Evolutionary conservation across 2,329 filamentous ascomycete species (phyloP), one percentile per base, ranked within the genome.

Genomic region (Cladorrhinum sp.): DNA sequence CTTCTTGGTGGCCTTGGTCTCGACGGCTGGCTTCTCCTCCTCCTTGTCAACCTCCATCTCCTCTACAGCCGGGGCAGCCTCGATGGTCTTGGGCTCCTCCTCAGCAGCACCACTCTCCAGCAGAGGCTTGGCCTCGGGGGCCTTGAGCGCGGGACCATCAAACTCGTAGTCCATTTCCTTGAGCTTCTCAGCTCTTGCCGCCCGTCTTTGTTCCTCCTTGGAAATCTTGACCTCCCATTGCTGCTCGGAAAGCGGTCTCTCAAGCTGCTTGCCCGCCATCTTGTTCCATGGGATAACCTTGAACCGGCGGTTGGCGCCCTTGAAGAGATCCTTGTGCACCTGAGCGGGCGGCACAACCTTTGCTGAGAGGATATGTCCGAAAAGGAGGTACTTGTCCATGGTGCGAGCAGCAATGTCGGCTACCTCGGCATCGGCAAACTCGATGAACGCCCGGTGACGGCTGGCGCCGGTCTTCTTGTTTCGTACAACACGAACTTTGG

Each of bases 361-460:
- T 76, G 93, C 94, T 76, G 96, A 94, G 68, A 99, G 81, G 64
- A 98, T 90, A 74, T 97, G 94, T 5, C 92, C 91, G 74, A 96
- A 98, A 72, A 99, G 83, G 42, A 98, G 86, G 76, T 99, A 99
- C 77, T 93, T 96, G 81, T 97, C 86, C 95, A 99, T 99, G 21
- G 95, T 96, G 78, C 92, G 91, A 55, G 91, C 89, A 28, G 96
- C 94, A 68, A 98, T 92, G 70, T 91, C 89, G 42, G 95, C 94
- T n/a, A 83, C 84, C 66, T 76, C 77, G 54, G 92, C 90, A 60
- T 92, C 88, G 33, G 82, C 79, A 71, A 99, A 99, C 77, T 99
- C 92, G 71, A 99, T 84, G 75, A 97, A 99, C 30, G 92, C 95
- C 72, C 90, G 96, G 80, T 98, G 95, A 80, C 95, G 96, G 73